Conservation (phyloP, 306 rosid species). For the Quercus cerris region DNA sequence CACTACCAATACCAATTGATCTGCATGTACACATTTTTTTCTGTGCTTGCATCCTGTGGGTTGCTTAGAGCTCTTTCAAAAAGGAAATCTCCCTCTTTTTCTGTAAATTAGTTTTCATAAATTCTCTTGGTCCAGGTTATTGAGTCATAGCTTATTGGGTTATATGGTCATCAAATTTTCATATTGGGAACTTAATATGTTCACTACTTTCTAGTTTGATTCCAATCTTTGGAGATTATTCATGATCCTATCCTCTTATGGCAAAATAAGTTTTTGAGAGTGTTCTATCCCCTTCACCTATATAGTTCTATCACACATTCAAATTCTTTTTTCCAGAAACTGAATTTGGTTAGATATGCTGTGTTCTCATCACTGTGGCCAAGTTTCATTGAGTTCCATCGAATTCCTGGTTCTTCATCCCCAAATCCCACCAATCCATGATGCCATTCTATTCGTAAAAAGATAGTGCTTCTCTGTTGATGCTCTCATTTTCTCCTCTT, state of each 20-base stretch:
- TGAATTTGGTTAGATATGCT: no score
- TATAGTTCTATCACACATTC: no score
- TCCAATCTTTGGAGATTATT: not conserved
- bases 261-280: not conserved
- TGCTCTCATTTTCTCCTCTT: slow-evolving; percentile 15
- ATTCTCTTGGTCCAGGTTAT: no score
- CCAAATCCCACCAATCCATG: not conserved
- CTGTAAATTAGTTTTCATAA: not conserved
- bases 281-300: no score
- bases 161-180: not conserved
- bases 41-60: slow-evolving; percentile 1
- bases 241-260: no score
- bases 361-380: no score
- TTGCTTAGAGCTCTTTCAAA: not conserved
- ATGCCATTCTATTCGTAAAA: not conserved
- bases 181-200: not conserved
- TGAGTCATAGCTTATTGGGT: not conserved
- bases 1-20: not conserved
- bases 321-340: no score
- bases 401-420: not conserved
- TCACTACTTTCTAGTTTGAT: not conserved
- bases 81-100: not conserved
- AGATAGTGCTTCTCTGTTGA: not conserved
- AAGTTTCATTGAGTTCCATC: no score
- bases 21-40: not conserved